Conservation (phyloP, 2,329 filamentous ascomycete genomes). For the Claviceps africana region DNA sequence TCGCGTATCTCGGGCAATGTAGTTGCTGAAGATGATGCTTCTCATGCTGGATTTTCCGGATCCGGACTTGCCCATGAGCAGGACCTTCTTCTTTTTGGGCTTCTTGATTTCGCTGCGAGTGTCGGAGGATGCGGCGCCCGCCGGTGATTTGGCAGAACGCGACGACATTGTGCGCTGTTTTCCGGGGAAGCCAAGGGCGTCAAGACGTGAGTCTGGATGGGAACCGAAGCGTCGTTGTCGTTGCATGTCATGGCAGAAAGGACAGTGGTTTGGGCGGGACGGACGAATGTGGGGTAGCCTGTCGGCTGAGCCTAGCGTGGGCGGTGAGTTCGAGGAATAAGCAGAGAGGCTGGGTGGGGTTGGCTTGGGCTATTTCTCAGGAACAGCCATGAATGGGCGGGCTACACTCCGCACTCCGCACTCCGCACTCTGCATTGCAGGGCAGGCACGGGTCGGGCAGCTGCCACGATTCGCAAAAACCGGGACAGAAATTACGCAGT, state of each 20-base stretch:
- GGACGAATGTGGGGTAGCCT: not conserved
- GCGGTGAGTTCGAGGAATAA: conserved; percentile 1
- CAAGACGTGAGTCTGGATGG: not conserved
- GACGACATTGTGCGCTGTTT: conserved; percentile 6
- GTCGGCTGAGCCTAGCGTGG: not conserved
- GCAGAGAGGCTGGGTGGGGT: not conserved
- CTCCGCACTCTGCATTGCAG: too few relatives aligned
- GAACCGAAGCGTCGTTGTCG: not conserved
- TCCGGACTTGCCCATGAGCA: conserved; percentile 89
- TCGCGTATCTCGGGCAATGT: conserved; percentile 89
- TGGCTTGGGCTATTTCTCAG: too few relatives aligned
- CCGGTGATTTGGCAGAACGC: not conserved
- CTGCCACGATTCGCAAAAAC: too few relatives aligned
- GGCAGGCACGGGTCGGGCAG: too few relatives aligned
- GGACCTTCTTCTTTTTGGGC: conserved; percentile 74
- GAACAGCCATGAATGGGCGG: too few relatives aligned
- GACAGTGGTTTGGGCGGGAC: not conserved
- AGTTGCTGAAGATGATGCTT: conserved; percentile 98
- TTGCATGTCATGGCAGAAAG: conserved; percentile 1
- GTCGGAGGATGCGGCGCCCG: conserved; percentile 4
- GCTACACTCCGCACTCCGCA: too few relatives aligned
- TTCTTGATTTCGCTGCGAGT: conserved; percentile 47
- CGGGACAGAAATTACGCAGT: too few relatives aligned
- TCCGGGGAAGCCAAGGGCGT: not conserved
- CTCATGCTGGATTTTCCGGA: conserved; percentile 98